Evolutionary conservation across 1,284 basidiomycete genomes (phyloP), one percentile per base, ranked within the genome.

Genomic region (Marasmius sp.): DNA sequence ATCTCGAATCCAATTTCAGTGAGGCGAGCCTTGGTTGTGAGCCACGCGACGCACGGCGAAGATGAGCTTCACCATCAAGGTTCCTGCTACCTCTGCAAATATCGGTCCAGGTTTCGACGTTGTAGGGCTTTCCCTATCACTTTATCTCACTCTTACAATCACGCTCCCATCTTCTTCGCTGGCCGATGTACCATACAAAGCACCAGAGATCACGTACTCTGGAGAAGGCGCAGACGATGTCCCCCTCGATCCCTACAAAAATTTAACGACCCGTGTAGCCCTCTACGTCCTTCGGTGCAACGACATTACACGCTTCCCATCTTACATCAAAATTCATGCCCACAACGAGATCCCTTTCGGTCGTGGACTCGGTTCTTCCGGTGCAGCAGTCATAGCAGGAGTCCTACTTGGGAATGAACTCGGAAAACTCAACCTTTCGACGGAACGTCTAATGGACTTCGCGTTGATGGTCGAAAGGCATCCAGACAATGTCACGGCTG

Each of bases 91-190:
- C 1, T 97, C 96, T 61, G 97, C 97, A 67, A 99, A 99, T 81
- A 96, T 99, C 71, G 97, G 97, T 2, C 97, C 97, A 33, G 97
- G 97, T 12, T 99, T 99, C 76, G 97, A 99, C 75, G 97, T 99
- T 63, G 94, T 98, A 66, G 97, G 97, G 20, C 90, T 99, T 64
- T 97, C 97, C 0, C 89, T 99, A 34, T 95, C 94, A 1, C 87
- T 98, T 38, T 85, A 92, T 70, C 85, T 98, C 66, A 90, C 87
- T 12, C 84, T 99, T 66, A 80, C 84, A 39, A 91, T 97, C 65
- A 83, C 83, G 54, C 69, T 83, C 61, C 67, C 74, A n/a, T 62
- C 69, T 27, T 68, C 22, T 18, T 33, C 67, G 49, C 65, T 72
- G 41, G 54, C 70, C 62, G 69, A 62, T 54, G 62, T 67, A 27